Evolutionary conservation across 2,329 filamentous ascomycete species (phyloP), one percentile per base, ranked within the genome.

Genomic region (Fusarium neocosmosporiellum): DNA sequence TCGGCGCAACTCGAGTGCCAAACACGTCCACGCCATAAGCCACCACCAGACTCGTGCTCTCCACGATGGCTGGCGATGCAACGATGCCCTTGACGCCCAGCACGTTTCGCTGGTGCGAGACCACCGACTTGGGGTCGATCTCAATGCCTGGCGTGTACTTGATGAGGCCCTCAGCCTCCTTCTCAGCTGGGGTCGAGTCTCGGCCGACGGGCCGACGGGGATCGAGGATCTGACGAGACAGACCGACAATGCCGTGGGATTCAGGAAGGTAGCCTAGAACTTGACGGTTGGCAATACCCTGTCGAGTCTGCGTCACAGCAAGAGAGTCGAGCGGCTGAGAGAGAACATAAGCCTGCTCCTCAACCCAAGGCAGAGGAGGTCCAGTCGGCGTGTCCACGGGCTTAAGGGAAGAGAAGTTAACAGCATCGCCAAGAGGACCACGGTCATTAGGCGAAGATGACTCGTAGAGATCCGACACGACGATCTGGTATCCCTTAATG

Each of bases 11-110:
- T 60, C 95, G 87, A 1, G 95, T 96, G 16, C 93, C 95, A 74
- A 97, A 99, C 2, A 98, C 85, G 80, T 99, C 96, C 16, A 94
- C 81, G 5, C 96, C 96, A 78, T 93, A 98, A 0, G 94, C 95
- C 78, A 98, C 92, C 14, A 99, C 88, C 63, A 98, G 82, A 77
- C 93, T 96, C 1, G 96, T 98, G 83, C 95, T 98, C 85, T 99
- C 96, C 33, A 99, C 88, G 6, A 94, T 82, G 2, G 94, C 93
- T 0, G 95, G 93, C 20, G 89, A 89, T 0, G 94, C 91, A 33
- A 96, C 88, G 22, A 98, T 90, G 53, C 89, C 85, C 67, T 88
- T 86, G 46, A 98, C 88, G 7, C 94, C 95, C 3, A 95, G 68
- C 1, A 98, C 89, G 71, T 98, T 94, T 22, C 95, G 90, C 74